A percentile compares a stretch with the other conserved stretches of the same genome.
Evolutionary conservation across 108 stramenopile species (phyloP).

Genomic region (Halocafeteria seosinensis): DNA sequence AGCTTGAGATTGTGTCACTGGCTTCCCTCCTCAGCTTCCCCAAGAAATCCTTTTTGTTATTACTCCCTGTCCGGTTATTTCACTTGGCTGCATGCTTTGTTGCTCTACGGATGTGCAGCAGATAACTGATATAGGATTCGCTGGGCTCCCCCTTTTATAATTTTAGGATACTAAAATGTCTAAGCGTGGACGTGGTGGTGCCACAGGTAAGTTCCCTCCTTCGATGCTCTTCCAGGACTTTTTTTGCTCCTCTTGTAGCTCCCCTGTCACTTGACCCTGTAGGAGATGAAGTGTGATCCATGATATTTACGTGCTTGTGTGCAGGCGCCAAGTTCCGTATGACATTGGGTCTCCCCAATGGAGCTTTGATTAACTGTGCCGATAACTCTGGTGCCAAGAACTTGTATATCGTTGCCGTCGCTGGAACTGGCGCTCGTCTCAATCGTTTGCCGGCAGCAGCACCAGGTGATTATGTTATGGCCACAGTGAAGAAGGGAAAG

Average conservation of each 20-base stretch:
- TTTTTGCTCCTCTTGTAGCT: not conserved
- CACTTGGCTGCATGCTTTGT: too few relatives aligned
- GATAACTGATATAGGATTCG: too few relatives aligned
- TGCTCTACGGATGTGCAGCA: too few relatives aligned
- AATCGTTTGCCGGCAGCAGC: constrained; percentile 88
- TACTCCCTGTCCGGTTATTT: too few relatives aligned
- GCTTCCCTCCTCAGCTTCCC: too few relatives aligned
- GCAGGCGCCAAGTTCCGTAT: constrained; percentile 95
- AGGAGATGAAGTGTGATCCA: not conserved
- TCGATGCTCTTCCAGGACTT: not conserved
- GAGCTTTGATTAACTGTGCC: constrained; percentile 97
- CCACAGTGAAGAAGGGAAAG: constrained; percentile 98
- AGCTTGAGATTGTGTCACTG: too few relatives aligned
- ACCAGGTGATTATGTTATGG: constrained; percentile 97
- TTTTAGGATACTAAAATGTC: not conserved
- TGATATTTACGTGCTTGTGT: not conserved
- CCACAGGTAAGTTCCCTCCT: not conserved
- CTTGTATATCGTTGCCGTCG: constrained; percentile 89
- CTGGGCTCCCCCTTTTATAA: too few relatives aligned
- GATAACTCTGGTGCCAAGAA: constrained; percentile 99
- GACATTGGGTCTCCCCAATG: constrained; percentile 90
- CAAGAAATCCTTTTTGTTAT: too few relatives aligned
- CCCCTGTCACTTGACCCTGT: not conserved
- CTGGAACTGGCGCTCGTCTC: constrained; percentile 87
- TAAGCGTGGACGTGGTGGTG: constrained; percentile 4